Percentiles rank a stretch among this genome's conserved stretches.
phyloP scores from a whole-genome alignment of 2,329 filamentous ascomycete genomes.

The Stemphylium beticola region DNA sequence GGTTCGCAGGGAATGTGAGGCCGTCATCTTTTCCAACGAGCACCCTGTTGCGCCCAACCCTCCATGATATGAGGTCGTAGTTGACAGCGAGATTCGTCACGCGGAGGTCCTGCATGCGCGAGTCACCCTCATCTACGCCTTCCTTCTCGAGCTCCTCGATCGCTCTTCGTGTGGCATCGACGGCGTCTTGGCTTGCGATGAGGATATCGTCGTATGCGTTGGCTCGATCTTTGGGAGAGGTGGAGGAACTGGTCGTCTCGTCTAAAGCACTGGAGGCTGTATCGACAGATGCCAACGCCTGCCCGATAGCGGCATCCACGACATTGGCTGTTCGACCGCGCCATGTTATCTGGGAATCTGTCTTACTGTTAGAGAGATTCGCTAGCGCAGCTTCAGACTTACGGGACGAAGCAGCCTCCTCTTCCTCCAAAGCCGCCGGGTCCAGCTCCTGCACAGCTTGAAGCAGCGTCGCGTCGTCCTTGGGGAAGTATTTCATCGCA shows the following conservation, averaged over 20 bases:
- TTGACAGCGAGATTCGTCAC: conserved; percentile 93
- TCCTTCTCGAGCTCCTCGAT: conserved; percentile 89
- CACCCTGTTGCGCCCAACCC: conserved; percentile 89
- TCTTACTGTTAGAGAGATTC: conserved; percentile 20
- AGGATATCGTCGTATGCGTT: conserved; percentile 91
- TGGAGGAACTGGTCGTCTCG: conserved; percentile 49
- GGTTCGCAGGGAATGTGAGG: conserved; percentile 61
- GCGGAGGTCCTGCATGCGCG: conserved; percentile 88
- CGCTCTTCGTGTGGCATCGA: conserved; percentile 89
- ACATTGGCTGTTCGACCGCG: conserved; percentile 83
- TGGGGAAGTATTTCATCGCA: conserved; percentile 78
- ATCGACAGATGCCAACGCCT: conserved; percentile 75
- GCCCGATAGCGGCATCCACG: conserved; percentile 89
- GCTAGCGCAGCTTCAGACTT: conserved; percentile 39
- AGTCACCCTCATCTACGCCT: conserved; percentile 81
- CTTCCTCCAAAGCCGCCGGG: conserved; percentile 54
- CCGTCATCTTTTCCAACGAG: conserved; percentile 86
- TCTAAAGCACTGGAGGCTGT: conserved; percentile 60
- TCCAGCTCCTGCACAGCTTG: conserved; percentile 74
- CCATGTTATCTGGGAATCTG: conserved; percentile 75
- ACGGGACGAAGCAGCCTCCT: conserved; percentile 57
- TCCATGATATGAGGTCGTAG: conserved; percentile 92
- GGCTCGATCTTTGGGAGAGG: conserved; percentile 70
- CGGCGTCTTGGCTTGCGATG: conserved; percentile 88
- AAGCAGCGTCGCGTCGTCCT: conserved; percentile 66